Percentiles rank a stretch among this genome's conserved stretches.
These are phyloP conservation scores for Penicillium occitanis DNA, from an alignment of 2,329 filamentous ascomycete genomes.

Conservation along the genomic window DNA sequence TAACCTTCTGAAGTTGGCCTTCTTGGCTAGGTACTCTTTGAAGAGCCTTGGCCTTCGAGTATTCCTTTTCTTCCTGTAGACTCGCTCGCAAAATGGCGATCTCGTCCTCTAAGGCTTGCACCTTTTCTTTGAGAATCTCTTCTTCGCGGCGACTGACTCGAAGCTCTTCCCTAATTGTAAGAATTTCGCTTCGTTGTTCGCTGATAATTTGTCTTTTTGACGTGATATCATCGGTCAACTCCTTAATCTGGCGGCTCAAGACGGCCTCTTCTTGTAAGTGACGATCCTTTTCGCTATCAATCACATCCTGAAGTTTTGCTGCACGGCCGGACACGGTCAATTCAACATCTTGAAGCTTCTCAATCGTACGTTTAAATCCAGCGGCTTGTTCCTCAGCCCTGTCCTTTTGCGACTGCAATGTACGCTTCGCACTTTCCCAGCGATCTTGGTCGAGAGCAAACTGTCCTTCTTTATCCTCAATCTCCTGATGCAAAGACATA, in stretches of 20 bases:
- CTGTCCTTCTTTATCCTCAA: conserved; percentile 68
- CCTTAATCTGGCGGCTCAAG: conserved; percentile 70
- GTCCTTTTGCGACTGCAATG: conserved; percentile 64
- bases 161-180: conserved; percentile 66
- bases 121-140: conserved; percentile 62
- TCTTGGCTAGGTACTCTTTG: conserved; percentile 61
- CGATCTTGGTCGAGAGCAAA: conserved; percentile 70
- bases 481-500: conserved; percentile 61
- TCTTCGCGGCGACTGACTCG: conserved; percentile 66
- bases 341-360: conserved; percentile 67
- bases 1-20: conserved; percentile 56
- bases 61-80: conserved; percentile 64
- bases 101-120: conserved; percentile 70
- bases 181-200: conserved; percentile 65
- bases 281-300: conserved; percentile 69
- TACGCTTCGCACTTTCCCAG: conserved; percentile 67
- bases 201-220: conserved; percentile 65
- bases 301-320: conserved; percentile 63
- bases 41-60: conserved; percentile 57
- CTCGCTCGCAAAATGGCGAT: conserved; percentile 69
- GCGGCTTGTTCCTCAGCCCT: conserved; percentile 66
- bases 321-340: conserved; percentile 68
- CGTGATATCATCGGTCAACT: conserved; percentile 69
- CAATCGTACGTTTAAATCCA: conserved; percentile 68
- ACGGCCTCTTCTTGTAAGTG: conserved; percentile 70